These are phyloP conservation scores for Chytriomyces sp. DNA, from an alignment of 192 early-diverging fungal genomes.

Conservation along the genomic window DNA sequence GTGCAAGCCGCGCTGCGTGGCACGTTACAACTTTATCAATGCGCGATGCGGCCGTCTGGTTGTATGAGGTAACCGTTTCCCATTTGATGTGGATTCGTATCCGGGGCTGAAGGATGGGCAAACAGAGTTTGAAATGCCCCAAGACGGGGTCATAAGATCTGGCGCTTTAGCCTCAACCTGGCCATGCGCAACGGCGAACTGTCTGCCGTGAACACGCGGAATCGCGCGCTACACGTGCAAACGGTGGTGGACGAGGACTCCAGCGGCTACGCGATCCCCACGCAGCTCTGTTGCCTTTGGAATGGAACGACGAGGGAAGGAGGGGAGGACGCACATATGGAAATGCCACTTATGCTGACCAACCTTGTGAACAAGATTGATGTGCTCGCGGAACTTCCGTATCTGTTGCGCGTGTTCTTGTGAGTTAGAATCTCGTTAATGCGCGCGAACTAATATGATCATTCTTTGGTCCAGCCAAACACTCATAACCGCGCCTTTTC, in stretches of 20 bases:
- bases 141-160: conserved; percentile 50
- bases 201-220: conserved; percentile 75
- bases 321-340: conserved; percentile 62
- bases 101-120: neutral
- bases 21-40: conserved; percentile 84
- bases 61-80: conserved; percentile 46
- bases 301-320: conserved; percentile 69
- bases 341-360: conserved; percentile 62
- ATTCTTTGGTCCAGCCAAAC: conserved; percentile 67
- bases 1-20: conserved; percentile 81
- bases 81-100: neutral
- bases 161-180: conserved; percentile 65
- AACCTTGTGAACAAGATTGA: conserved; percentile 83
- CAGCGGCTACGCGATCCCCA: conserved; percentile 84
- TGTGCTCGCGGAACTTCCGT: conserved; percentile 88
- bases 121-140: conserved; percentile 75
- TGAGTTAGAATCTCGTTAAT: no score
- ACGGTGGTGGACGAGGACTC: conserved; percentile 66
- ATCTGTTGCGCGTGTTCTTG: conserved; percentile 83
- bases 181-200: conserved; percentile 69
- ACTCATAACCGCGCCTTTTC: conserved; percentile 90
- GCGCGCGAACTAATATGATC: no score
- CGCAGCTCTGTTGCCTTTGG: conserved; percentile 69
- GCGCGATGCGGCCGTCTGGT: conserved; percentile 68
- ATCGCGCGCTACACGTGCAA: conserved; percentile 66